A percentile compares a stretch with the other conserved stretches of the same genome.
These are phyloP conservation scores for Piper betle DNA, from an alignment of 164 flowering plant genomes.

Conservation along the genomic window DNA sequence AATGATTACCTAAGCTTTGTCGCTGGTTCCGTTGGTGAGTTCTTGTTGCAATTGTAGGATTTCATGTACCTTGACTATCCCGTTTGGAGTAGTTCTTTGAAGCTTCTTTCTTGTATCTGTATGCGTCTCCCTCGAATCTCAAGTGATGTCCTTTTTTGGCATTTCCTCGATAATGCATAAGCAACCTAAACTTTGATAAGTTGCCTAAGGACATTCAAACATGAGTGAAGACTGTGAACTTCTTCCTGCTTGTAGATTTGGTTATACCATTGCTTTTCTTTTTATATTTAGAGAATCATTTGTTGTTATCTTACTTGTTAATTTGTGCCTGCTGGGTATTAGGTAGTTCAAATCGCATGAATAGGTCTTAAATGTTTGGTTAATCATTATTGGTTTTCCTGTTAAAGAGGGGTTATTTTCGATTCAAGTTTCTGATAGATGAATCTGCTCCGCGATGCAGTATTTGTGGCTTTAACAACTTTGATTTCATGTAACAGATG, in stretches of 20 bases:
- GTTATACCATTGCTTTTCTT: too few species aligned
- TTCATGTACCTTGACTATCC: neutral
- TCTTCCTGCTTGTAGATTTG: neutral
- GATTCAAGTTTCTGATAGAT: too few species aligned
- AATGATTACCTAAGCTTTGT: slow-evolving; percentile 65
- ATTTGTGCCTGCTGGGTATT: too few species aligned
- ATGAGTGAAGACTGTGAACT: neutral
- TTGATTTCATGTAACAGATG: slow-evolving; percentile 30
- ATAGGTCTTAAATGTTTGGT: too few species aligned
- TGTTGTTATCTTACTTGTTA: too few species aligned
- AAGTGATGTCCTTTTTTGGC: neutral
- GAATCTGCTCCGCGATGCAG: too few species aligned
- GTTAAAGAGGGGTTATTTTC: too few species aligned
- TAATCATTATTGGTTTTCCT: too few species aligned
- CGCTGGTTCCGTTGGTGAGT: slow-evolving; percentile 81
- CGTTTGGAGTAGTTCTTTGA: neutral
- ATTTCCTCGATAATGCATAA: neutral
- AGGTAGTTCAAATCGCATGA: too few species aligned
- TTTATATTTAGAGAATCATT: too few species aligned
- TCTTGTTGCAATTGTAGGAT: neutral
- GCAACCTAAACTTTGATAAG: neutral
- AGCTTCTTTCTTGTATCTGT: neutral
- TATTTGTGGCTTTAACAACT: too few species aligned
- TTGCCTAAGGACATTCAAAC: neutral
- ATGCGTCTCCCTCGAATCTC: neutral